Conservation (phyloP, 495 filamentous ascomycete genomes). For the Arthonia radiata region DNA sequence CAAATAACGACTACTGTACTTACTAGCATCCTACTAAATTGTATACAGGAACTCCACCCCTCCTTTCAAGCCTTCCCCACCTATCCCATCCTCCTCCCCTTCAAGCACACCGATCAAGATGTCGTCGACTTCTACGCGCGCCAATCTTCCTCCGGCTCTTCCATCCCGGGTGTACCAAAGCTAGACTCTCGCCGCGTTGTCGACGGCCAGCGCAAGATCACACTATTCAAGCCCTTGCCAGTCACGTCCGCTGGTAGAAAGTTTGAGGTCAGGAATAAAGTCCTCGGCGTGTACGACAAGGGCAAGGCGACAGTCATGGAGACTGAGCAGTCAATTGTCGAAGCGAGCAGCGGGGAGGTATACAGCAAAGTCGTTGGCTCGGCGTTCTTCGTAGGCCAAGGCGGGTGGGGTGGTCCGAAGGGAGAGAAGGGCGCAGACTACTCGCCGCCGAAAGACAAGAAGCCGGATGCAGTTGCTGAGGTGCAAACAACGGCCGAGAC, state of each 20-base stretch:
- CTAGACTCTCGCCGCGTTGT: conserved; percentile 53
- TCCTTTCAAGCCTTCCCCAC: conserved; percentile 69
- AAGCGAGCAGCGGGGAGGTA: conserved; percentile 39
- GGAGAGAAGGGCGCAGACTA: conserved; percentile 47
- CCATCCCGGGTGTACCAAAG: conserved; percentile 52
- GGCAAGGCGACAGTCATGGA: conserved; percentile 65
- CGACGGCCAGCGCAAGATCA: conserved; percentile 64
- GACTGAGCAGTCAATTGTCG: conserved; percentile 52
- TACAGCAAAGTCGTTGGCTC: conserved; percentile 43
- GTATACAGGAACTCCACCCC: conserved; percentile 48
- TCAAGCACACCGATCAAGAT: conserved; percentile 54
- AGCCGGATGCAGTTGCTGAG: conserved; percentile 48
- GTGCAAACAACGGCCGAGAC: conserved; percentile 43
- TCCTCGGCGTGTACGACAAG: conserved; percentile 79
- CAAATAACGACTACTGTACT: too few relatives aligned
- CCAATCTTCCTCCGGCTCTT: conserved; percentile 21
- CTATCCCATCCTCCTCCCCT: conserved; percentile 53
- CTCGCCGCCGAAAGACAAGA: conserved; percentile 42
- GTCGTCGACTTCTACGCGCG: conserved; percentile 68
- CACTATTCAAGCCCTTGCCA: conserved; percentile 56
- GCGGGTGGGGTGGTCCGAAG: conserved; percentile 78
- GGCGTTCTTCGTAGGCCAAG: conserved; percentile 63
- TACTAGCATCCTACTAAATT: conserved; percentile 4
- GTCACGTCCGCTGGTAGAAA: conserved; percentile 39
- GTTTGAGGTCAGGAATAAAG: conserved; percentile 57